Evolutionary conservation across 345 rosid species (phyloP).

Genomic region (Iberis pinnata): DNA sequence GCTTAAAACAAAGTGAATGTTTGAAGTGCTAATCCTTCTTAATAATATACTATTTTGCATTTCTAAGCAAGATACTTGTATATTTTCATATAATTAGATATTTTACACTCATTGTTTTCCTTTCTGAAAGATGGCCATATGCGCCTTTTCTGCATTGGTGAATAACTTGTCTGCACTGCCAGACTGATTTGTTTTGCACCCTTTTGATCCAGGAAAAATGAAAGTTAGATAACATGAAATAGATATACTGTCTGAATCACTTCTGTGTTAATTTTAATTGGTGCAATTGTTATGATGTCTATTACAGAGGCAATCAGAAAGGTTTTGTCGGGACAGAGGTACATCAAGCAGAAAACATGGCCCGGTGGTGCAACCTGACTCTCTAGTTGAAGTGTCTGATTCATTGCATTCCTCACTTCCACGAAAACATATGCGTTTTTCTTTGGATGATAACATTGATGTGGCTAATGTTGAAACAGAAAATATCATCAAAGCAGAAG

Average conservation of each 20-base stretch:
- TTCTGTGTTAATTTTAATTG: constrained; percentile 6
- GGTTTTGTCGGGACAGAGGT: constrained; percentile 56
- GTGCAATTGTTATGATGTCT: constrained; percentile 15
- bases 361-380: constrained; percentile 44
- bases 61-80: background rate
- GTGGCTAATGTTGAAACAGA: constrained; percentile 81
- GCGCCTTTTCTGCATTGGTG: constrained; percentile 7
- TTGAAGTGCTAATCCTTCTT: background rate
- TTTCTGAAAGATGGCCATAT: background rate
- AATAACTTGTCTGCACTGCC: background rate
- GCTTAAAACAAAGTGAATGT: background rate
- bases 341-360: constrained; percentile 48
- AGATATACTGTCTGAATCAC: constrained; percentile 5
- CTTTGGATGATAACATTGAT: constrained; percentile 54
- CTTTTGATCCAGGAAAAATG: constrained; percentile 3
- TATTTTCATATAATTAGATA: background rate
- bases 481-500: constrained; percentile 62
- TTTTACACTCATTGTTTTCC: background rate
- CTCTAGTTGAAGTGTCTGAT: constrained; percentile 55
- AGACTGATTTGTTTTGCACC: background rate
- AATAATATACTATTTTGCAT: background rate
- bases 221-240: constrained; percentile 3
- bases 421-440: constrained; percentile 38
- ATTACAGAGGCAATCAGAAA: constrained; percentile 70
- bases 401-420: constrained; percentile 35